A percentile compares a stretch with the other conserved stretches of the same genome.
phyloP scores from a whole-genome alignment of 1,139 yeast species.

The Pichiaceae sp. region DNA sequence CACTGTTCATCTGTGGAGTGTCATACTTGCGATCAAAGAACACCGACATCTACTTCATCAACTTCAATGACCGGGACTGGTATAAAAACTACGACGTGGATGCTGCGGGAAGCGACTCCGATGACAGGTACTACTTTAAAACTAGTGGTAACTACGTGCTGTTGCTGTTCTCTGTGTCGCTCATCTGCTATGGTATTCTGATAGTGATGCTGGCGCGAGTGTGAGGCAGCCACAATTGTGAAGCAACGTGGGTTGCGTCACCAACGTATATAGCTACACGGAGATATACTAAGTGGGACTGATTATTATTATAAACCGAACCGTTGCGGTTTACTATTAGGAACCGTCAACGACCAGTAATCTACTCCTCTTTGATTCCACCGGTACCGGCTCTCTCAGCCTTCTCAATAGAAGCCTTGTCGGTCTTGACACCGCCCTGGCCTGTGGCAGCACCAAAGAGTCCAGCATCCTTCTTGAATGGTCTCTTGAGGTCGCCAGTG shows the following conservation, averaged over 20 bases:
- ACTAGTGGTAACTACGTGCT: conserved; percentile 47
- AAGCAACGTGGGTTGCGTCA: too few relatives aligned
- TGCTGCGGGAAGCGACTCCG: conserved; percentile 12
- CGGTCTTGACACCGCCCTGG: conserved; percentile 52
- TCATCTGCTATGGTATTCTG: conserved; percentile 36
- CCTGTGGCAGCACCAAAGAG: conserved; percentile 67
- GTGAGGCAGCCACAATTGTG: conserved; percentile 12
- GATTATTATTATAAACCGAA: too few relatives aligned
- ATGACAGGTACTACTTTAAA: conserved; percentile 26
- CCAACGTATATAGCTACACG: too few relatives aligned
- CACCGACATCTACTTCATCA: conserved; percentile 37
- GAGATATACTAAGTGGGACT: background rate
- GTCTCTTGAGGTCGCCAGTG: conserved; percentile 90
- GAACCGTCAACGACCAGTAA: background rate
- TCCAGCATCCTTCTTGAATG: conserved; percentile 78
- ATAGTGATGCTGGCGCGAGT: conserved; percentile 34
- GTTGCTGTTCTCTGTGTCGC: conserved; percentile 34
- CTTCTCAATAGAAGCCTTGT: conserved; percentile 75
- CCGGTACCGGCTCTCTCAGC: conserved; percentile 86
- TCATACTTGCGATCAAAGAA: conserved; percentile 38
- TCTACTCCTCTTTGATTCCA: conserved; percentile 83
- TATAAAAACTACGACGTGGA: conserved; percentile 9
- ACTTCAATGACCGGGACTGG: conserved; percentile 17
- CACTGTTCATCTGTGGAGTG: conserved; percentile 37
- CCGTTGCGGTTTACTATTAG: too few relatives aligned